These are phyloP conservation scores for Acer saccharum DNA, from an alignment of 345 rosid species.

Conservation along the genomic window DNA sequence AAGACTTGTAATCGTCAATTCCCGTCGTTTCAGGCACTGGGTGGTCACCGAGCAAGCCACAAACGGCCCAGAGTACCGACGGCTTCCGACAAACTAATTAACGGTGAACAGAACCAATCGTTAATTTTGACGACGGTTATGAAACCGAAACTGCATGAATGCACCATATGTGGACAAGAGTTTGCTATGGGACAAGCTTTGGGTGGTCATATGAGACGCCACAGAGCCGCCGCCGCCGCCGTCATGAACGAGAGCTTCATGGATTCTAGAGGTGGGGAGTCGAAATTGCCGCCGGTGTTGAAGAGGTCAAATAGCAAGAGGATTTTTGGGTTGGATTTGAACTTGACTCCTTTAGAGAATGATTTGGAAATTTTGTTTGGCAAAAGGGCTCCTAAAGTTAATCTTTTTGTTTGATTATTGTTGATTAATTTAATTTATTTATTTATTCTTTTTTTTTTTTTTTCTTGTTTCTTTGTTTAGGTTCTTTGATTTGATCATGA, in stretches of 20 bases:
- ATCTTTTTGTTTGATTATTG: slow-evolving; percentile 32
- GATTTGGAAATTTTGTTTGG: slow-evolving; percentile 63
- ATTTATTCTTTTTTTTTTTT: neutral
- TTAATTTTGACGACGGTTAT: neutral
- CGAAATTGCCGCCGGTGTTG: slow-evolving; percentile 53
- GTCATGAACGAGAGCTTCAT: slow-evolving; percentile 14
- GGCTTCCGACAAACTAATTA: slow-evolving; percentile 3
- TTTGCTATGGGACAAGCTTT: slow-evolving; percentile 71
- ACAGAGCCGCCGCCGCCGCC: slow-evolving; percentile 34
- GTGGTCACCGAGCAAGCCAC: slow-evolving; percentile 82
- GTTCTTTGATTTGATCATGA: neutral
- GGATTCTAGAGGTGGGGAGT: neutral
- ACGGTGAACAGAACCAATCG: slow-evolving; percentile 2
- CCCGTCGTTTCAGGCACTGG: slow-evolving; percentile 75
- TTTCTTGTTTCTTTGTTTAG: neutral
- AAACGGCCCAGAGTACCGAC: slow-evolving; percentile 45
- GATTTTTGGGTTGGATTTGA: slow-evolving; percentile 64
- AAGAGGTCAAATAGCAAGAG: slow-evolving; percentile 57
- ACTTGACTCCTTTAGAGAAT: slow-evolving; percentile 77
- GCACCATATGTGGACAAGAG: slow-evolving; percentile 63
- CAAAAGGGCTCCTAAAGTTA: slow-evolving; percentile 56
- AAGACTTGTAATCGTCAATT: slow-evolving; percentile 66
- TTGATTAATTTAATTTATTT: too few species aligned
- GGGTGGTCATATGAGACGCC: slow-evolving; percentile 83
- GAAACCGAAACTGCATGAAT: slow-evolving; percentile 46